phyloP scores from a whole-genome alignment of 805 yeast genomes.

The Candida adriatica region DNA sequence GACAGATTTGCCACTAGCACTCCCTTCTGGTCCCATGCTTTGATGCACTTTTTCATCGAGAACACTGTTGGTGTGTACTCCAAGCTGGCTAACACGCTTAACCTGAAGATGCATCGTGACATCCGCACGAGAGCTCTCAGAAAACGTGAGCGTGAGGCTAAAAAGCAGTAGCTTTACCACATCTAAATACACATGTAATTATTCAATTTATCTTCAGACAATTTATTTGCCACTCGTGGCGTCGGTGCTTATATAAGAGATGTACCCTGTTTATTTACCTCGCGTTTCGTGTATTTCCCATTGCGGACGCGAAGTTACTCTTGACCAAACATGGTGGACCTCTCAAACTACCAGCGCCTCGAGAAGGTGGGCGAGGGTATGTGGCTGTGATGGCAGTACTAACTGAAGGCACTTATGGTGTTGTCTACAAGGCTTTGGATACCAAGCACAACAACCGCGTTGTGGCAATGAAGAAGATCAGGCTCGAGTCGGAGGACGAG shows the following conservation, averaged over 20 bases:
- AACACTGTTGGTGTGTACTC: constrained; percentile 79
- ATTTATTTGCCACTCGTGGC: too few relatives aligned
- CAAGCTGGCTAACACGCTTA: constrained; percentile 57
- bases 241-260: too few relatives aligned
- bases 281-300: constrained; percentile 1
- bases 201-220: too few relatives aligned
- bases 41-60: constrained; percentile 79
- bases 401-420: constrained; percentile 73
- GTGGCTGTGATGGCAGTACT: constrained; percentile 1
- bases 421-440: constrained; percentile 93
- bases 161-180: too few relatives aligned
- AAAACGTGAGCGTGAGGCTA: too few relatives aligned
- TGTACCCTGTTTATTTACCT: too few relatives aligned
- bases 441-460: constrained; percentile 84
- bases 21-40: constrained; percentile 91
- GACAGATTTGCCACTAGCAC: constrained; percentile 81
- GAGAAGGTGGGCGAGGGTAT: constrained; percentile 95
- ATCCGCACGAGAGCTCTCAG: constrained; percentile 79
- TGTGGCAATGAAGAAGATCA: constrained; percentile 91
- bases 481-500: constrained; percentile 94
- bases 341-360: constrained; percentile 85
- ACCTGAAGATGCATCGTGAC: constrained; percentile 68
- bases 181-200: too few relatives aligned
- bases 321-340: constrained; percentile 36
- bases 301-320: background rate